Base-by-base conservation (phyloP, 2,329 filamentous ascomycete species). In the Blastomyces emzantsi region DNA sequence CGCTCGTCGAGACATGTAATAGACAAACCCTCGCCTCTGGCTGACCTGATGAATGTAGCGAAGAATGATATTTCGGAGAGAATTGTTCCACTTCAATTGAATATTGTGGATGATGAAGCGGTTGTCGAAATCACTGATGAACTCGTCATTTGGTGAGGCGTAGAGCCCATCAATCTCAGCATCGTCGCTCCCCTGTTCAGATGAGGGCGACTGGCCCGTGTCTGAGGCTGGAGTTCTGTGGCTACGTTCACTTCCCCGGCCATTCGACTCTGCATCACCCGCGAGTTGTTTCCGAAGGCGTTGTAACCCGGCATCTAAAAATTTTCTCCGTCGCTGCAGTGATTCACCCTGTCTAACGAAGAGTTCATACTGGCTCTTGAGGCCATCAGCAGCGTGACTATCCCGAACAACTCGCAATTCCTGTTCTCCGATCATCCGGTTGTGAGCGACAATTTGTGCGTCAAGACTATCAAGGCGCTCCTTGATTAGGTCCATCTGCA, bases 81-180 rank as follows among this genome's bases (percentile, higher is more conserved):
- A 85, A 70, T 99, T 99, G 78, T 96, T 97, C 94, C 94, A 99
- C 76, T 99, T 99, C 64, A 99, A 80, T 72, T 99, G 94, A 73
- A 95, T 85, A 70, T 99, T 99, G 80, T 99, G 94, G 61, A 99
- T 89, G 69, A 97, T 93, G 79, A 99, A 99, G 1, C 94, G 89
- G 72, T 99, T 99, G 74, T 95, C 94, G 80, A 97, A 99, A 73
- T 97, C 92, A 74, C 90, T 96, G 59, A 90, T 87, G 68, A 93
- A 93, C 68, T 97, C 92, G 19, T 89, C 85, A 3, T 87, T 84
- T 0, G 88, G 85, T 2, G 87, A 85, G 1, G 88, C 83, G 67
- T 90, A 87, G 62, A 88, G 79, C 17, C 82, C 83, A 56, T 82
- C 80, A 39, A 80, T 70, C 41, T 83, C 80, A 28, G 75, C 70